Percentiles rank a stretch among this genome's conserved stretches.
These are phyloP conservation scores for Trametes punicea DNA, from an alignment of 768 basidiomycete genomes.

Conservation along the genomic window DNA sequence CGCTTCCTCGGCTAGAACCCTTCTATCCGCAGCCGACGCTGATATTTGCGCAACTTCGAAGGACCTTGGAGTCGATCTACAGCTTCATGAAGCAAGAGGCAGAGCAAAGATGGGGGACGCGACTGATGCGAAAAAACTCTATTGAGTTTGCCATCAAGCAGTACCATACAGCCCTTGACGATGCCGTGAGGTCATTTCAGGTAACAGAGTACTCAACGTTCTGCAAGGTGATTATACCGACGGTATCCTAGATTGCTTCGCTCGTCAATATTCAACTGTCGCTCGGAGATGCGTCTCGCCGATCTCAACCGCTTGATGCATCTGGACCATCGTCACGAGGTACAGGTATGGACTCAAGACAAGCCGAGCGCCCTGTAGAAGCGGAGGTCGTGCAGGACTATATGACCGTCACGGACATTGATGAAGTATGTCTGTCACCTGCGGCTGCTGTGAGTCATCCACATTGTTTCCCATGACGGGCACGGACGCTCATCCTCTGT, in stretches of 20 bases:
- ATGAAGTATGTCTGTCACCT: slow-evolving; percentile 6
- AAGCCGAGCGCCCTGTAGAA: too few species aligned
- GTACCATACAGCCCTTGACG: slow-evolving; percentile 36
- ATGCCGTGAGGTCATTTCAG: slow-evolving; percentile 47
- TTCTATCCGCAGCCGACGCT: not conserved
- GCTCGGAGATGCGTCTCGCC: slow-evolving; percentile 24
- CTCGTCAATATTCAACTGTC: slow-evolving; percentile 47
- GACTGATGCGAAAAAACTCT: slow-evolving; percentile 38
- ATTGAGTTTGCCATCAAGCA: slow-evolving; percentile 40
- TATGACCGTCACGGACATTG: not conserved
- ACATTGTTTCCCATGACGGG: too few species aligned
- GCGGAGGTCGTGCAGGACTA: not conserved
- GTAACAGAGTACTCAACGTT: slow-evolving; percentile 26
- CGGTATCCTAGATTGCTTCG: slow-evolving; percentile 37
- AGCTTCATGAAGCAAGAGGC: slow-evolving; percentile 39
- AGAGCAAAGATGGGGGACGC: slow-evolving; percentile 39
- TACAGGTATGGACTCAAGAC: too few species aligned
- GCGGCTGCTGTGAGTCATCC: not conserved
- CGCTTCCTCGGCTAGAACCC: not conserved
- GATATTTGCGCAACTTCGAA: slow-evolving; percentile 17
- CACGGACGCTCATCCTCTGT: too few species aligned
- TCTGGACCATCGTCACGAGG: not conserved
- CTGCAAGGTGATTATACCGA: not conserved
- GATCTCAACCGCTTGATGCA: not conserved
- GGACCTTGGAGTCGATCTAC: slow-evolving; percentile 38